A percentile compares a stretch with the other conserved stretches of the same genome.
phyloP scores from a whole-genome alignment of 306 rosid species.

The Gastrolobium villosum region DNA sequence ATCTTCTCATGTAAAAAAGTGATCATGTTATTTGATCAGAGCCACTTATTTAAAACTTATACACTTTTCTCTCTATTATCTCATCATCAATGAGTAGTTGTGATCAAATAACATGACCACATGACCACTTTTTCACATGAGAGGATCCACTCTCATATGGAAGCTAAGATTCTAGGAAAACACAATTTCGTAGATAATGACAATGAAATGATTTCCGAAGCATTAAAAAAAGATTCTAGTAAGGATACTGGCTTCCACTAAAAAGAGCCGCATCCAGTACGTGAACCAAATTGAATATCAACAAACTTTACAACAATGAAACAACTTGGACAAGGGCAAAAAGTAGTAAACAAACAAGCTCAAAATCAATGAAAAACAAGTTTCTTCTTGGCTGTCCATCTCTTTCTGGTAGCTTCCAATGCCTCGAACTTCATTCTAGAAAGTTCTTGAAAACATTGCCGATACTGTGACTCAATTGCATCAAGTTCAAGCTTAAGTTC shows the following conservation, averaged over 20 bases:
- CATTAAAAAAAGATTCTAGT: slow-evolving; percentile 2
- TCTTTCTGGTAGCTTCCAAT: slow-evolving; percentile 62
- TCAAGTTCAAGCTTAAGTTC: slow-evolving; percentile 65
- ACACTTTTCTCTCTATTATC: no score
- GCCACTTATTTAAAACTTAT: no score
- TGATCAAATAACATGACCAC: no score
- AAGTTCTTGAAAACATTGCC: slow-evolving; percentile 68
- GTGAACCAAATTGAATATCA: neutral
- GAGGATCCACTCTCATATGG: no score
- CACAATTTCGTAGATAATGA: no score
- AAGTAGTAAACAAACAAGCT: slow-evolving; percentile 22
- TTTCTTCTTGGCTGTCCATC: slow-evolving; percentile 69
- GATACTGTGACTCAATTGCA: slow-evolving; percentile 64
- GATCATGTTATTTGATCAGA: no score
- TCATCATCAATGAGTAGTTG: no score
- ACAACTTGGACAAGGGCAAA: slow-evolving; percentile 28
- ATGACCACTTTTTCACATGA: no score
- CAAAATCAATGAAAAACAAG: slow-evolving; percentile 48
- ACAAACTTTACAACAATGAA: slow-evolving; percentile 40
- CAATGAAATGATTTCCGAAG: neutral
- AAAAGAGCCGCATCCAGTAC: slow-evolving; percentile 51
- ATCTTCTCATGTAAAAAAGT: no score
- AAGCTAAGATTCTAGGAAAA: no score
- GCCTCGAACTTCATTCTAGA: slow-evolving; percentile 68
- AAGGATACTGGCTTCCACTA: slow-evolving; percentile 48